A percentile compares a stretch with the other conserved stretches of the same genome.
phyloP scores from a whole-genome alignment of 139 green algal genomes.

The Chlorella sp. region DNA sequence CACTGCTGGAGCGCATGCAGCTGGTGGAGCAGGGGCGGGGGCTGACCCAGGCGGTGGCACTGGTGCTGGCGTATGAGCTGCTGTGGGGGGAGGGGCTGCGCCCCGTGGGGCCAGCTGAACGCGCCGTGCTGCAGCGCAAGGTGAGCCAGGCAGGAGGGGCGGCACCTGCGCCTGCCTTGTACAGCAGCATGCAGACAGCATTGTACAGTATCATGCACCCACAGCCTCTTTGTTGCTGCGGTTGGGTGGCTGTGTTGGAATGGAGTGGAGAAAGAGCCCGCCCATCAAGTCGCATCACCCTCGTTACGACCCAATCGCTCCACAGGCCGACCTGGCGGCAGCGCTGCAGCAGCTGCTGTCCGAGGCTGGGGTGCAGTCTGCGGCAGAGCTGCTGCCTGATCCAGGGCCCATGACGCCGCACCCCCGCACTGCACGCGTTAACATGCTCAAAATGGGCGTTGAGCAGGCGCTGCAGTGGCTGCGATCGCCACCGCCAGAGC shows the following conservation, averaged over 20 bases:
- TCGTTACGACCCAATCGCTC: not conserved
- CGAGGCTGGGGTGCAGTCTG: constrained; percentile 11
- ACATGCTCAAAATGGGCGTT: constrained; percentile 74
- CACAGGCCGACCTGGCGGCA: constrained; percentile 44
- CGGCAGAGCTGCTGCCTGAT: constrained; percentile 42
- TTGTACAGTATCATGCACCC: no score
- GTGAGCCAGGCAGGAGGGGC: constrained; percentile 23
- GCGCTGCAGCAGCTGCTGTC: constrained; percentile 45
- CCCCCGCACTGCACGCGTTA: constrained; percentile 76
- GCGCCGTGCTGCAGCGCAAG: constrained; percentile 57
- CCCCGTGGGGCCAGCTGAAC: constrained; percentile 64
- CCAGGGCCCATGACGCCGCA: constrained; percentile 12
- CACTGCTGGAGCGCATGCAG: constrained; percentile 54
- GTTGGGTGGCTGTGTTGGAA: no score
- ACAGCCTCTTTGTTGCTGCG: no score
- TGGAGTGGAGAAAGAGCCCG: no score
- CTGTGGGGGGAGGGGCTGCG: constrained; percentile 74
- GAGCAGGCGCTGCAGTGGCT: constrained; percentile 69
- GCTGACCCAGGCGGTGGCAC: constrained; percentile 16
- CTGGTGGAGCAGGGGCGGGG: constrained; percentile 54
- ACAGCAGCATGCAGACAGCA: no score
- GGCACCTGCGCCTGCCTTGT: no score
- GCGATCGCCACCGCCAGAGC: constrained; percentile 19
- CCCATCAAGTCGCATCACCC: no score
- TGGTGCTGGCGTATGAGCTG: constrained; percentile 83